These are phyloP conservation scores for Biancaea sappan DNA, from an alignment of 306 rosid genomes.

Conservation along the genomic window DNA sequence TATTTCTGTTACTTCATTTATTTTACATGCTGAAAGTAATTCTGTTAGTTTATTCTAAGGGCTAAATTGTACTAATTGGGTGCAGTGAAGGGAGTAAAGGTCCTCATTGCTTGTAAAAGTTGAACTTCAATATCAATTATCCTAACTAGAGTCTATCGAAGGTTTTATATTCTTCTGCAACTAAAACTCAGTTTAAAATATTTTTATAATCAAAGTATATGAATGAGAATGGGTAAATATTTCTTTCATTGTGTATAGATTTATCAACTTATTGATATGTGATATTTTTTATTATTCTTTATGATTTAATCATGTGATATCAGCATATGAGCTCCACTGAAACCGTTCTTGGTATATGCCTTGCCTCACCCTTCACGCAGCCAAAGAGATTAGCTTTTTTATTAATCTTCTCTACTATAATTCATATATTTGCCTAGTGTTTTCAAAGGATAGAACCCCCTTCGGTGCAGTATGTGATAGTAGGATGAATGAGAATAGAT, in stretches of 20 bases:
- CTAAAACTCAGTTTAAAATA: neutral
- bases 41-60: neutral
- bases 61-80: neutral
- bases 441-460: no score
- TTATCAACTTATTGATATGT: neutral
- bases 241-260: neutral
- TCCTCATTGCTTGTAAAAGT: neutral
- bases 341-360: neutral
- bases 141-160: neutral
- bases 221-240: neutral
- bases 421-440: neutral
- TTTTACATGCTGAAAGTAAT: neutral
- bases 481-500: no score
- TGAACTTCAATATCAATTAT: constrained; percentile 8
- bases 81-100: neutral
- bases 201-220: neutral
- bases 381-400: constrained; percentile 9
- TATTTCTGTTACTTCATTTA: neutral
- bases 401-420: neutral
- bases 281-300: neutral
- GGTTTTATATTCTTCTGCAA: neutral
- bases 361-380: neutral
- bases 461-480: no score
- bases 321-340: constrained; percentile 11
- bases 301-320: constrained; percentile 12